Base-by-base conservation (phyloP, 1,284 basidiomycete species). In the Phylloporus sp. region DNA sequence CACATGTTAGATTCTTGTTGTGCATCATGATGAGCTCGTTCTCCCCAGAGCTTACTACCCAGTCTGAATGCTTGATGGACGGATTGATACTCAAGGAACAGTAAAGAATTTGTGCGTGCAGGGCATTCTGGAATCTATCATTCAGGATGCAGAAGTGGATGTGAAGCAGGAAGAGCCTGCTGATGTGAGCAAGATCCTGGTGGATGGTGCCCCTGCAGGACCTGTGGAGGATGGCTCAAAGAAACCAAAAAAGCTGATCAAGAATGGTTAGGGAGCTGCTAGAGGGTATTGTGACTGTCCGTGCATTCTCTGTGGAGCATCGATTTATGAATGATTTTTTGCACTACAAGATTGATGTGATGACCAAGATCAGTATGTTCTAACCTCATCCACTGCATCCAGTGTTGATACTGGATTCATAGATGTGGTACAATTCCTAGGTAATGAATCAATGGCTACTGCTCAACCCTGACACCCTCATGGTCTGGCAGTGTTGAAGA, bases 241-340 rank as follows among this genome's bases (percentile, higher is more conserved):
- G 74, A 80, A 81, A 62, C 79, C 84, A 1, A 75, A 82, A 66
- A 87, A 86, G 68, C 68, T 87, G 26, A 72, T 88, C 32, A 82
- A 84, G 62, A 85, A 84, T 32, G 87, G 88, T 91, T 68, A 81
- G 81, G n/a, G 91, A 93, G 72, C 73, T 91, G 20, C 77, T 92
- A 4, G 82, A 84, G 57, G 90, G 90, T n/a, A 84, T 91, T 37
- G 84, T 90, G 51, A 86, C 88, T n/a, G 93, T 97, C 44, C 87
- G 95, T 55, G 96, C 95, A 0, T 98, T 96, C 77, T 91, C 91
- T 13, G 92, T 89, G 3, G 94, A 96, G 70, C 79, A 80, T 46
- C 81, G 86, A n/a, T 96, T 97, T 80, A 82, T 95, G 69, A 84
- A 91, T 60, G 82, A 84, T n/a, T n/a, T n/a, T 56, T 79, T 95